Evolutionary conservation across 352 stramenopile genomes (phyloP), one percentile per base, ranked within the genome.

Genomic region (Pythium guiyangense): DNA sequence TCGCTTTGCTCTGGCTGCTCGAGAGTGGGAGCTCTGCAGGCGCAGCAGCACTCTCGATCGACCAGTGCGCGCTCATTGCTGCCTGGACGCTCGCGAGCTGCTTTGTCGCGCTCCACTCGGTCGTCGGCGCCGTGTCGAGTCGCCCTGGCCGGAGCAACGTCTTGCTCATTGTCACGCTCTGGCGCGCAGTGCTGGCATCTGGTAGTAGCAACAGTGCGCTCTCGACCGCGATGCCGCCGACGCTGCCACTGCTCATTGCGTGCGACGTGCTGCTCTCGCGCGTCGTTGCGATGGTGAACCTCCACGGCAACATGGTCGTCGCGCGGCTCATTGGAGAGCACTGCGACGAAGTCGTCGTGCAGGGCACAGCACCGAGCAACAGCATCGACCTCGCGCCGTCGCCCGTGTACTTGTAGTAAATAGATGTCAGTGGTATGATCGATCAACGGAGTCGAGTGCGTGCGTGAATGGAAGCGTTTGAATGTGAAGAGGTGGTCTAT

Each of bases 321-420:
- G 73, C 68, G 15, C 57, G 74, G 18, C 51, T 89, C 34, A 45
- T 73, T 43, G 74, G 70, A 17, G 66, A 83, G 27, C 61, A 82
- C 35, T 73, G 68, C 64, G 71, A 63, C 34, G 78, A 88, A 60
- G 70, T 49, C 4, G 68, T 77, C 26, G 58, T 77, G 10, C 48
- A 51, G 22, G 64, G 49, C 31, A 48, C 20, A 52, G 54, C 39
- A 6, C 26, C 26, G 15, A 37, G 9, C 31, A 59, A 51, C 42
- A 59, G 73, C 31, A 72, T 86, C 53, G 72, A 71, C 3, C 50
- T 86, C 6, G 71, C 72, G 1, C 81, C 76, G 11, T 86, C 76
- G 76, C 60, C 86, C 39, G 73, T 81, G 66, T 84, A 37, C 31
- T 37, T 37, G 31, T 37, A 37, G 31, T 22, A 22, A 22, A 22